phyloP scores from a whole-genome alignment of 768 basidiomycete genomes.

The Austroboletus festivus region DNA sequence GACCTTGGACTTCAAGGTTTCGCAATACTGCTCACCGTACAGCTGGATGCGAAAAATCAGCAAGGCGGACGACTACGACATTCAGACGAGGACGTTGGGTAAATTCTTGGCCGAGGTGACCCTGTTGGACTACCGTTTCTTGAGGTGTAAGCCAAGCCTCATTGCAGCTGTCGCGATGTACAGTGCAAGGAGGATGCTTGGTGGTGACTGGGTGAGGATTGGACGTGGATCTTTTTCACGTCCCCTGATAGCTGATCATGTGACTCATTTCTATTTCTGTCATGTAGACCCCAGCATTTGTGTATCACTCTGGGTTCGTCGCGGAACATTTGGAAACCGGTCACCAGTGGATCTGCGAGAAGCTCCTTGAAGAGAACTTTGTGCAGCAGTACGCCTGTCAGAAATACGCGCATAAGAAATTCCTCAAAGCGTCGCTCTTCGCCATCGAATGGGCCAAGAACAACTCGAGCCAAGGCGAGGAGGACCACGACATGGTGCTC shows the following conservation, averaged over 20 bases:
- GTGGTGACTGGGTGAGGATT: conserved; percentile 88
- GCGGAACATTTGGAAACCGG: conserved; percentile 85
- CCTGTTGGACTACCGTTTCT: conserved; percentile 86
- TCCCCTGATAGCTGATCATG: conserved; percentile 22
- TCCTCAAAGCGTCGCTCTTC: conserved; percentile 85
- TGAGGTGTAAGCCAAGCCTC: conserved; percentile 90
- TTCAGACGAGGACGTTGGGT: conserved; percentile 94
- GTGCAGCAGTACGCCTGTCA: conserved; percentile 84
- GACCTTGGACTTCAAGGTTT: conserved; percentile 92
- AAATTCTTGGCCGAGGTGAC: conserved; percentile 98
- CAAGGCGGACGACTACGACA: conserved; percentile 98
- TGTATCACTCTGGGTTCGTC: conserved; percentile 89
- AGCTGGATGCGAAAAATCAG: conserved; percentile 98
- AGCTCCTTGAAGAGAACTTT: conserved; percentile 77
- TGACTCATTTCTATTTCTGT: conserved; percentile 30
- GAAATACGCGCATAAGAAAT: conserved; percentile 98
- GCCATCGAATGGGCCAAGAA: conserved; percentile 72
- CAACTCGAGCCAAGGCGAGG: conserved; percentile 39
- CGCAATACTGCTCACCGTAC: conserved; percentile 98
- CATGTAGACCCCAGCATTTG: conserved; percentile 80
- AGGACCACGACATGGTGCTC: conserved; percentile 28
- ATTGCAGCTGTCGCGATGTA: conserved; percentile 98
- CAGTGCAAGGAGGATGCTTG: conserved; percentile 89
- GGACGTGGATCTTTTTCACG: conserved; percentile 11
- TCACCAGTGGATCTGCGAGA: conserved; percentile 77